phyloP scores from a whole-genome alignment of 495 filamentous ascomycete genomes.

The Massariosphaeria phaeospora region DNA sequence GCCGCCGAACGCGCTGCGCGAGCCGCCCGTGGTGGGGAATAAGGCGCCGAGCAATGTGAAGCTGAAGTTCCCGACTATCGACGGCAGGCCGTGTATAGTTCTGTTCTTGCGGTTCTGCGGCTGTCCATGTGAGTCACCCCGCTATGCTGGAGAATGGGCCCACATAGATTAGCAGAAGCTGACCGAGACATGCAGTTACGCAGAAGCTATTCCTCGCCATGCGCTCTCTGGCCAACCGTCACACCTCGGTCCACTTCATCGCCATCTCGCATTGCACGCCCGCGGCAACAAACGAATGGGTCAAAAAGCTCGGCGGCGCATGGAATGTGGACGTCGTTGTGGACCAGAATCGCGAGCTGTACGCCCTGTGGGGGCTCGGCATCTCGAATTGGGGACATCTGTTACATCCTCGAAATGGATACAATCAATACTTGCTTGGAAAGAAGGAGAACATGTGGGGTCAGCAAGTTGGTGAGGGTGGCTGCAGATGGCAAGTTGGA shows the following conservation, averaged over 20 bases:
- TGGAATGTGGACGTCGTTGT: conserved; percentile 25
- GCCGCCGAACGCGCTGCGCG: conserved; percentile 16
- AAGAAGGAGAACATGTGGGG: conserved; percentile 26
- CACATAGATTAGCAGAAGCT: too few species aligned
- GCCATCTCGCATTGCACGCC: conserved; percentile 25
- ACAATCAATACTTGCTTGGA: conserved; percentile 18
- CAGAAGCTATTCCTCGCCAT: conserved; percentile 20
- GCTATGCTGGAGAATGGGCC: too few species aligned
- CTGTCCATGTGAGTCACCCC: conserved; percentile 24
- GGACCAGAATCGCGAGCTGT: conserved; percentile 19
- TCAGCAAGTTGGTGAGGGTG: conserved; percentile 19
- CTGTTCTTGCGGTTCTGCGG: conserved; percentile 20
- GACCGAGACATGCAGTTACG: too few species aligned
- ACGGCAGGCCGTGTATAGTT: conserved; percentile 18
- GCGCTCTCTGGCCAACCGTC: conserved; percentile 16
- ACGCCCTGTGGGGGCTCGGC: conserved; percentile 23
- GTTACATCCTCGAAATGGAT: conserved; percentile 23
- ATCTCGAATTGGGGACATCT: conserved; percentile 29
- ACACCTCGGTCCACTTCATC: conserved; percentile 23
- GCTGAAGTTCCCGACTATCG: conserved; percentile 22
- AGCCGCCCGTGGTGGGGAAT: conserved; percentile 8
- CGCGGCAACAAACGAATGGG: conserved; percentile 14
- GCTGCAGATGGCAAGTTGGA: conserved; percentile 24
- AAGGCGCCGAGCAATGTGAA: conserved; percentile 19
- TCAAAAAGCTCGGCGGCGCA: conserved; percentile 16